phyloP scores from a whole-genome alignment of 192 early-diverging fungal species.

The Martensiomyces pterosporus region DNA sequence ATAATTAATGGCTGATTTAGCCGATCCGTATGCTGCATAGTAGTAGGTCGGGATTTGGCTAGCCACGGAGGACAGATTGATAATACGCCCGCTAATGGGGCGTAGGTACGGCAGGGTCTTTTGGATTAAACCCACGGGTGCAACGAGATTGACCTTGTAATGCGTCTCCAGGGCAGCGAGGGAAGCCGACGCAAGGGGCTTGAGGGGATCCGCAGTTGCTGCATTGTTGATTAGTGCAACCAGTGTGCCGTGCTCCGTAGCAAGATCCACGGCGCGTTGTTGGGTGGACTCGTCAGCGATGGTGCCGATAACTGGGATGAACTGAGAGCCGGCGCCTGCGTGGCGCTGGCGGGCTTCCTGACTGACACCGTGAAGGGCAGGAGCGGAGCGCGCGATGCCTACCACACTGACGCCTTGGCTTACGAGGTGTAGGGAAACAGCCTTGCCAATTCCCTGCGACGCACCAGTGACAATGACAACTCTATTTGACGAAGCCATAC shows the following conservation, averaged over 20 bases:
- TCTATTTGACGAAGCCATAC: too few relatives aligned
- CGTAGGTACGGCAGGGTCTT: too few relatives aligned
- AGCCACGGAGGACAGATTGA: background rate
- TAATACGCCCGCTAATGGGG: too few relatives aligned
- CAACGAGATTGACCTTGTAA: too few relatives aligned
- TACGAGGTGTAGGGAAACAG: background rate
- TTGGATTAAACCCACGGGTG: too few relatives aligned
- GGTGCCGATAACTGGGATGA: background rate
- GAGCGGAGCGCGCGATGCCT: background rate
- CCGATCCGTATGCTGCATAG: background rate
- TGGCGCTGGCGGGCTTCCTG: background rate
- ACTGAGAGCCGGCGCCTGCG: background rate
- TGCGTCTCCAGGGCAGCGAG: too few relatives aligned
- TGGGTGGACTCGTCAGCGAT: background rate
- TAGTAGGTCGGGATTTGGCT: background rate
- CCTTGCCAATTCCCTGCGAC: background rate
- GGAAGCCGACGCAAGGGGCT: too few relatives aligned
- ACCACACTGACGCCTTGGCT: background rate
- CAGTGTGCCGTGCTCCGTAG: background rate
- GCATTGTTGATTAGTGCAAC: background rate
- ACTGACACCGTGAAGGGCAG: background rate
- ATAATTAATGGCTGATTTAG: background rate
- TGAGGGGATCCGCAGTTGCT: background rate
- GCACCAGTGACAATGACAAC: background rate
- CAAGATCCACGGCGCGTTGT: background rate